Evolutionary conservation across 768 basidiomycete species (phyloP).

Genomic region (Calocera cornea): DNA sequence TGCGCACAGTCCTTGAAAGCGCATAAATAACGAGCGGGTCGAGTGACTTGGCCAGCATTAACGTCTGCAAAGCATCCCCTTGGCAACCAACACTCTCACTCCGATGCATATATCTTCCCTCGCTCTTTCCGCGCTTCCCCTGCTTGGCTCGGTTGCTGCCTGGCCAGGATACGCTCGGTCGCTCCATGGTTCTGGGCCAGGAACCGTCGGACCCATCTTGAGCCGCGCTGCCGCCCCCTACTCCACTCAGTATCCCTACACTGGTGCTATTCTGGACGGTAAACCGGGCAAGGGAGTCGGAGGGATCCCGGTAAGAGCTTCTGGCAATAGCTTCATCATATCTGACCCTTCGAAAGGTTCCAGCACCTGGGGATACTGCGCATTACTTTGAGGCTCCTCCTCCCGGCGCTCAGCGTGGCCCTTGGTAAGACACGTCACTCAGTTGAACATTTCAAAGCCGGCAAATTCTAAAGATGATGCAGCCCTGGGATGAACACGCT

Average conservation of each 20-base stretch:
- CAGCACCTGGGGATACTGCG: neutral
- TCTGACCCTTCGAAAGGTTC: neutral
- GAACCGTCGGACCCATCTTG: neutral
- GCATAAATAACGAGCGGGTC: neutral
- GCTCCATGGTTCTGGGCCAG: neutral
- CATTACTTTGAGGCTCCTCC: neutral
- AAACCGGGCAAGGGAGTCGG: neutral
- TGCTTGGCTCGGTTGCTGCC: neutral
- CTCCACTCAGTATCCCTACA: neutral
- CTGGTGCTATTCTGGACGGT: neutral
- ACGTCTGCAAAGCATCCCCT: neutral
- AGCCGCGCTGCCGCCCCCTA: neutral
- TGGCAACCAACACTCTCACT: neutral
- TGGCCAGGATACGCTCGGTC: neutral
- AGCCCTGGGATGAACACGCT: constrained; percentile 1
- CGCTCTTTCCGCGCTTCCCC: neutral
- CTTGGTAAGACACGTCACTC: neutral
- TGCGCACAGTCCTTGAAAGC: neutral
- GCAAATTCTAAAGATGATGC: neutral
- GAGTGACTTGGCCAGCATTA: neutral
- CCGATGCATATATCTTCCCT: neutral
- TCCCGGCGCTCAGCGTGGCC: neutral
- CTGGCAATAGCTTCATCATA: neutral
- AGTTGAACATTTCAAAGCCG: too few relatives aligned
- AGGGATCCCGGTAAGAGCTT: neutral